Base-by-base conservation (phyloP, 306 rosid species). In the Senna tora region DNA sequence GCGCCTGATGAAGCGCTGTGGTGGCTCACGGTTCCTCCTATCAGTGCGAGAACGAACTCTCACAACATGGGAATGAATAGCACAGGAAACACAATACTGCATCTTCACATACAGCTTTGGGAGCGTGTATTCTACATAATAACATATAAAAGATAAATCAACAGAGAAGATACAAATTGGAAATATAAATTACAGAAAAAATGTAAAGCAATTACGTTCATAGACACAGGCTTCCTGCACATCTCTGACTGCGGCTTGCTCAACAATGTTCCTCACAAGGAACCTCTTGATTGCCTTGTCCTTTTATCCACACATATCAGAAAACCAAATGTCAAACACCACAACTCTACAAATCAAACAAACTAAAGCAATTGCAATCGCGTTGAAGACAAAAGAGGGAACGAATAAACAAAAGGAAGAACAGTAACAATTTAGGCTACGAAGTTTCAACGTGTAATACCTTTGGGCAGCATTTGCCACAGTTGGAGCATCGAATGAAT, bases 391-490 rank as follows among this genome's bases (percentile, higher is more conserved):
- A 34, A 39, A 6, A 49, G 6, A 15, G 9, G 6, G 11, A 2
- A 39, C 4, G 1, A 19, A 43, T 17, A 4, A 15, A 14, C 6
- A 13, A 16, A 71, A 4, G 15, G 7, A 9, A 34, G 1, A 12
- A 28, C 36, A 8, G 42, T 49, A 33, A 50, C 16, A 49, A 32
- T 67, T 39, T 2, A 57, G 8, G 10, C n/a, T 57, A 5, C 2
- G 0, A 10, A 2, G 10, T 8, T 45, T 7, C 1, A 0, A 63
- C 7, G 20, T 16, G n/a, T 5, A 45, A 32, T 42, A 89, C 98
- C 97, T 91, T 91, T 4, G 98, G 96, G 67, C 98, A 93, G 85
- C 97, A 94, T 80, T 94, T 94, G 30, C 97, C 98, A 58, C 98
- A 91, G 78, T 94, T 91, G 53, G 97, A 91, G 81, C 97, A 91